phyloP scores from a whole-genome alignment of 495 filamentous ascomycete species.

The Penicillium chermesinum region DNA sequence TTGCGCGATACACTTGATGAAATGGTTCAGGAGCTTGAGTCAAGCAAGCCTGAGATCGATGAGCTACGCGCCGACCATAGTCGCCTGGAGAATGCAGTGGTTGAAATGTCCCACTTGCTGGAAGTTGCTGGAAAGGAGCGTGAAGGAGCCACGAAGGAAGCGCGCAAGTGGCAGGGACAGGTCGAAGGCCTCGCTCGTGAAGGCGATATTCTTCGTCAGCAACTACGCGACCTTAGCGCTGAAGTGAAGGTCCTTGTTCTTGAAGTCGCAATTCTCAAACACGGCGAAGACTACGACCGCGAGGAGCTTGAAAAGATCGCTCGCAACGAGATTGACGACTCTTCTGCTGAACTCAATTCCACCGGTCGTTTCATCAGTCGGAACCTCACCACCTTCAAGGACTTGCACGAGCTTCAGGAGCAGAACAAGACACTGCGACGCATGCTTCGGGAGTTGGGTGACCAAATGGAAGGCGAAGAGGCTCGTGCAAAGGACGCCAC shows the following conservation, averaged over 20 bases:
- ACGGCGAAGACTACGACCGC: conserved; percentile 67
- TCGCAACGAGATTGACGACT: conserved; percentile 57
- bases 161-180: conserved; percentile 68
- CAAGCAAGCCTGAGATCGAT: conserved; percentile 55
- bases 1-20: conserved; percentile 73
- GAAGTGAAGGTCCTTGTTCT: conserved; percentile 85
- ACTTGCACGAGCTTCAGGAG: conserved; percentile 77
- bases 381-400: conserved; percentile 74
- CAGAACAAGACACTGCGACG: conserved; percentile 80
- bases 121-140: conserved; percentile 52
- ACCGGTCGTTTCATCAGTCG: conserved; percentile 84
- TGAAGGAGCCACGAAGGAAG: conserved; percentile 52
- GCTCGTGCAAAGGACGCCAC: conserved; percentile 63
- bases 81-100: conserved; percentile 57
- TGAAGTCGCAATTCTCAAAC: conserved; percentile 71
- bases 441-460: conserved; percentile 74
- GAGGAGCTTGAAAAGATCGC: conserved; percentile 71
- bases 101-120: conserved; percentile 70
- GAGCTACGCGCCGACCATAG: conserved; percentile 53
- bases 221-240: conserved; percentile 84
- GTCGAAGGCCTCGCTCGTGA: conserved; percentile 67
- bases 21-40: conserved; percentile 61
- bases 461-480: conserved; percentile 88
- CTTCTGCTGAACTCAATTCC: conserved; percentile 56
- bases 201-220: conserved; percentile 71